phyloP scores from a whole-genome alignment of 2,329 filamentous ascomycete species.

The Epichloe sp. region DNA sequence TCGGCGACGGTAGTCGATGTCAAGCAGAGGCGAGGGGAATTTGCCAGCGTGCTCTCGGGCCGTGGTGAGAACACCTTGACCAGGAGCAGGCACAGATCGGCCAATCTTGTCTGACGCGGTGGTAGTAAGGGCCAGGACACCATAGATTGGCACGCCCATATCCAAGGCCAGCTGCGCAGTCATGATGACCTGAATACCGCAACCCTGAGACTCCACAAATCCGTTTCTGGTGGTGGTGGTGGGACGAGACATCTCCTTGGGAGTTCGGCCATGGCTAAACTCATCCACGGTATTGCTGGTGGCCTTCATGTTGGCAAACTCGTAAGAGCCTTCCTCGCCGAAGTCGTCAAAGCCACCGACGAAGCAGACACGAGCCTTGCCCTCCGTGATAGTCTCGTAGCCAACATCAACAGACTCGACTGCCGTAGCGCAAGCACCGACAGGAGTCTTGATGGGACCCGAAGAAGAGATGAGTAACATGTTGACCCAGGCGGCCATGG shows the following conservation, averaged over 20 bases:
- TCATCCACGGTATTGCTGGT: conserved; percentile 97
- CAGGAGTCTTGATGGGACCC: conserved; percentile 95
- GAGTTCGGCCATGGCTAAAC: conserved; percentile 87
- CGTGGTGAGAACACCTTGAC: conserved; percentile 91
- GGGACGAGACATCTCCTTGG: conserved; percentile 93
- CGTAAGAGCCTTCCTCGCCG: conserved; percentile 96
- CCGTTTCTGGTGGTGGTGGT: conserved; percentile 93
- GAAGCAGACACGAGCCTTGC: conserved; percentile 93
- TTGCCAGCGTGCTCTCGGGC: conserved; percentile 83
- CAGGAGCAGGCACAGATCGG: conserved; percentile 88
- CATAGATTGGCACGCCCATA: conserved; percentile 97
- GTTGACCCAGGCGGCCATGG: conserved; percentile 98
- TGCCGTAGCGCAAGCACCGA: conserved; percentile 92
- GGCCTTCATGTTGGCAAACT: conserved; percentile 99
- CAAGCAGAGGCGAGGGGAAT: conserved; percentile 87
- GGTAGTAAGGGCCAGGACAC: conserved; percentile 81
- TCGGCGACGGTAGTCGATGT: conserved; percentile 93
- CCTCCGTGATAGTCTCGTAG: conserved; percentile 96
- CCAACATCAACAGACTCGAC: conserved; percentile 97
- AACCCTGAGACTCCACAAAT: conserved; percentile 99
- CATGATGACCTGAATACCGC: conserved; percentile 98
- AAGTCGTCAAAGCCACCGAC: conserved; percentile 99
- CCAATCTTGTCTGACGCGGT: conserved; percentile 99
- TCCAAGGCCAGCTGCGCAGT: conserved; percentile 88
- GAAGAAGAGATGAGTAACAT: conserved; percentile 97